phyloP scores from a whole-genome alignment of 2,329 filamentous ascomycete genomes.

The Diaporthe ampelina region DNA sequence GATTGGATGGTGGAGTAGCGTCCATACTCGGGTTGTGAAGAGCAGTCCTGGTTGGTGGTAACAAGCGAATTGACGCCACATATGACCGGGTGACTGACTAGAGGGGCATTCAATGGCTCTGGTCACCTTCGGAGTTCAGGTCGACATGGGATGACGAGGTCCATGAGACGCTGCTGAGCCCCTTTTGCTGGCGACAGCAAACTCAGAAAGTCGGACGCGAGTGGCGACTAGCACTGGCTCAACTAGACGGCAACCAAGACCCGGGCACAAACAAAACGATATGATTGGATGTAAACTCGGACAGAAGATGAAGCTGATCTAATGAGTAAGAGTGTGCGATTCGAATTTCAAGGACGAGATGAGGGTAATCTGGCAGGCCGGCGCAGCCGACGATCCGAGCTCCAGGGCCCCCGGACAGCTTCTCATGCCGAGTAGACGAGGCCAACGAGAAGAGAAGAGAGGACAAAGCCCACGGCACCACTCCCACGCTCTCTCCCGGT shows the following conservation, averaged over 20 bases:
- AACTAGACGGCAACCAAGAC: not conserved
- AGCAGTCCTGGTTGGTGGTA: conserved; percentile 10
- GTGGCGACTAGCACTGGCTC: not conserved
- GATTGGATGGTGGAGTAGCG: not conserved
- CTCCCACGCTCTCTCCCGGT: not conserved
- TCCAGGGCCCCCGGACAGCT: conserved; percentile 1
- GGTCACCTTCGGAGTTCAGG: not conserved
- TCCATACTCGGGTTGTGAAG: not conserved
- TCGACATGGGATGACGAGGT: not conserved
- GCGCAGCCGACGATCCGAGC: conserved; percentile 4
- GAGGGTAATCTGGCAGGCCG: conserved; percentile 22
- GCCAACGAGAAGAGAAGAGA: not conserved
- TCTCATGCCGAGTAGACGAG: not conserved
- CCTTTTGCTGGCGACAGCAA: not conserved
- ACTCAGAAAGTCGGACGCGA: not conserved
- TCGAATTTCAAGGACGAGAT: conserved; percentile 8
- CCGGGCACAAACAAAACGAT: not conserved
- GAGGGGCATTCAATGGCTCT: not conserved
- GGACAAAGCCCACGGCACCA: not conserved
- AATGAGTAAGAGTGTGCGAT: not conserved
- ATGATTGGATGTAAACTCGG: not conserved
- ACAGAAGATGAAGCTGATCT: conserved; percentile 23
- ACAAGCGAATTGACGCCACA: not conserved
- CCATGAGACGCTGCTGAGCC: not conserved
- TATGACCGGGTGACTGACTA: not conserved